Evolutionary conservation across 2,329 filamentous ascomycete genomes (phyloP), one percentile per base, ranked within the genome.

Genomic region (Neurospora sp.): DNA sequence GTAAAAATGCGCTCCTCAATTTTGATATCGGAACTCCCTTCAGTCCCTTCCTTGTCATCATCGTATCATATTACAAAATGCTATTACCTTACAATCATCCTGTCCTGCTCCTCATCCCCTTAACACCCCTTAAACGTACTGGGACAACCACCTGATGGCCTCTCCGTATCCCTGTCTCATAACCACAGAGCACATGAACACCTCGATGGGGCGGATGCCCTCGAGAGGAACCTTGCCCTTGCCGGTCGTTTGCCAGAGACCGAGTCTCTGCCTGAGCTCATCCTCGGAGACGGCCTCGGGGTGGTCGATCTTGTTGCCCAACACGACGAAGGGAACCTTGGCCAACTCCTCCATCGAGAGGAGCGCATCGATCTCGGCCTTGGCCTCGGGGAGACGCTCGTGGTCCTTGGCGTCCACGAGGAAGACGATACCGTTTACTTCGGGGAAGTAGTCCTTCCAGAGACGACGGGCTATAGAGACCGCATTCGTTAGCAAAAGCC

Each of bases 271-370:
- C 81, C 96, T 89, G 78, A 98, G 87, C 84, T 97, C 93, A 77
- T 98, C 95, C 86, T 99, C 96, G 74, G 91, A 95, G 69, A 98
- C 90, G 73, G 96, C 96, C 76, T 96, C 92, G 69, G 94, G 94
- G 84, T 98, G 94, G 82, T 99, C 96, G 81, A 99, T 99, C 89
- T 99, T 99, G 89, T 99, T 99, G 77, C 96, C 96, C 73, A 99
- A 88, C 76, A 99, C 89, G 72, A 98, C 88, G 81, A 98, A 98
- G 69, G 96, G 96, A 8, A 97, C 96, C 86, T 97, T 97, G 80
- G 89, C 85, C 46, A 99, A 88, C 80, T 98, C 95, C 83, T 99
- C 96, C 95, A 99, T 97, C 73, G 92, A 89, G 75, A 99, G 87
- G 68, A 98, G 91, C 69, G 92, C 93, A 79, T 99, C 96, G 73